Evolutionary conservation across 148 eudicot genomes (phyloP), one percentile per base, ranked within the genome.

Genomic region (Fagopyrum homotropicum): DNA sequence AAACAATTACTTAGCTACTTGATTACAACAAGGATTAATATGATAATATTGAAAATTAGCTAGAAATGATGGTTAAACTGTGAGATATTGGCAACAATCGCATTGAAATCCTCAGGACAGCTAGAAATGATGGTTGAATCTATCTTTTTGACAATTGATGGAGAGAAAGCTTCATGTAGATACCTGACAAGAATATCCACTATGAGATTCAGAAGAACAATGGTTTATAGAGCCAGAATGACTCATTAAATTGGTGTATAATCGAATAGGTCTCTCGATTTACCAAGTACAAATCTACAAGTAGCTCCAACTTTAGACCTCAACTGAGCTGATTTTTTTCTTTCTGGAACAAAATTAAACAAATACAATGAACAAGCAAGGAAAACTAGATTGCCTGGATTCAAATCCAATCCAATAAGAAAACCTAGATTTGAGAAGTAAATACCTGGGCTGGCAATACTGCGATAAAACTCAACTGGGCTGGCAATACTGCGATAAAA

Each of bases 381-480:
- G 5, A 15, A 5, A 43, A 74, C n/a, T 4, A 29, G 35, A 5
- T 7, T 74, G 48, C 30, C 40, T 57, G 15, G 56, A 64, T 19
- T 61, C 14, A 22, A 22, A 22, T 22, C 26, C 26, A 22, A 22
- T 22, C 26, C 26, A 22, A 22, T 22, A 22, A 22, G 6, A 40
- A 9, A 57, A 10, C 51, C 57, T 46, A 73, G 48, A 54, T 22
- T 22, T 14, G 63, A 35, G 73, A 70, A 64, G 70, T 7, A 11
- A 7, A 76, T 86, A 92, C 98, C 89, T 85, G 89, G 81, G 86
- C 95, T 92, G 48, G 87, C 93, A 59, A 85, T 45, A 2, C 30
- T 22, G 26, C 26, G 26, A 22, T 22, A 22, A 22, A 22, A 22
- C 26, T 22, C 26, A 22, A 22, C 0, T 22, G 26, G 26, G 26